phyloP scores from a whole-genome alignment of 495 filamentous ascomycete species.

The Hyaloscypha variabilis region DNA sequence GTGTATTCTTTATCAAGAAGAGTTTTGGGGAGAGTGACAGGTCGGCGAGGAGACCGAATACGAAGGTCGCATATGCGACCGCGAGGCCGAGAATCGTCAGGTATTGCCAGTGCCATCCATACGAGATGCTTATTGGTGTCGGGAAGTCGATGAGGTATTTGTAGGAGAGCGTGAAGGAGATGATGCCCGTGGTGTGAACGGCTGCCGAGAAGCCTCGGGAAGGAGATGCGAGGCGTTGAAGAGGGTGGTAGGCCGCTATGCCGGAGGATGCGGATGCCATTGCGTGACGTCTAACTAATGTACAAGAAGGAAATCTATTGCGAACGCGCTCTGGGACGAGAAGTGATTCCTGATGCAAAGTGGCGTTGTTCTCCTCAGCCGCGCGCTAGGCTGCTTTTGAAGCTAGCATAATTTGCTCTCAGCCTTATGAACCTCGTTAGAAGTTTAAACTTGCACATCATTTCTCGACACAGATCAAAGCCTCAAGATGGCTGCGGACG shows the following conservation, averaged over 20 bases:
- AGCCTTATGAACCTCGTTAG: constrained; percentile 1
- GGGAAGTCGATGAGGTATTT: constrained; percentile 51
- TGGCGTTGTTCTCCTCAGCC: constrained; percentile 10
- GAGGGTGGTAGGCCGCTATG: constrained; percentile 55
- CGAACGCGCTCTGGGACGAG: background rate
- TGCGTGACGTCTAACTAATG: constrained; percentile 17
- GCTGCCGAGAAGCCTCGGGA: constrained; percentile 68
- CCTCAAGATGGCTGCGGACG: constrained; percentile 27
- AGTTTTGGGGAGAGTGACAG: constrained; percentile 63
- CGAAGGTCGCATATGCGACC: constrained; percentile 70
- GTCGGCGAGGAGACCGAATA: constrained; percentile 73
- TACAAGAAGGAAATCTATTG: constrained; percentile 9
- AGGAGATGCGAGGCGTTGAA: constrained; percentile 73
- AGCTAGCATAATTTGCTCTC: background rate
- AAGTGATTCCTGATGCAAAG: background rate
- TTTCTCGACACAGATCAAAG: background rate
- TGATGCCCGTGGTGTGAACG: constrained; percentile 70
- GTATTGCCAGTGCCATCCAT: constrained; percentile 85
- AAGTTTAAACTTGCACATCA: background rate
- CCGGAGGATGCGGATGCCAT: constrained; percentile 27
- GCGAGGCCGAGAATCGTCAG: constrained; percentile 81
- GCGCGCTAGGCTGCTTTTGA: background rate
- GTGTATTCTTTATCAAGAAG: constrained; percentile 73
- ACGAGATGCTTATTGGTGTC: constrained; percentile 62
- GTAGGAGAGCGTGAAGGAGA: constrained; percentile 71